A percentile compares a stretch with the other conserved stretches of the same genome.
These are phyloP conservation scores for Fraxinus excelsior DNA, from an alignment of 257 asterid species.

Conservation along the genomic window DNA sequence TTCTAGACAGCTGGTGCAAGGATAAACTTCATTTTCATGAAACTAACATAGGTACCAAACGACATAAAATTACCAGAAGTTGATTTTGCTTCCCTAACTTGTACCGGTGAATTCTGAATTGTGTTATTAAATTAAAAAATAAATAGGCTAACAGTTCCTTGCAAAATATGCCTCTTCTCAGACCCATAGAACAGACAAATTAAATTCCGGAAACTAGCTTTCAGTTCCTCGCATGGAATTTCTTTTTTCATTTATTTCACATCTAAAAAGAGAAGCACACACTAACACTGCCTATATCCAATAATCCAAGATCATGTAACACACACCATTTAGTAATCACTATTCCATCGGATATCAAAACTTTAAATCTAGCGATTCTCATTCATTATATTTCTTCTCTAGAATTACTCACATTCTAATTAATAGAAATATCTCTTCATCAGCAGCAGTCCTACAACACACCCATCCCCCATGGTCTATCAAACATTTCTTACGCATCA, in stretches of 20 bases:
- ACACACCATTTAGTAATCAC: not conserved
- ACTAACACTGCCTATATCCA: not conserved
- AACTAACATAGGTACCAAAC: no score
- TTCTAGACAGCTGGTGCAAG: no score
- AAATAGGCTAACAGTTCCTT: not conserved
- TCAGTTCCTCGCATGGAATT: not conserved
- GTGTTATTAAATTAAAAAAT: slow-evolving; percentile 9
- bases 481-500: not conserved
- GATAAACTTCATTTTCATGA: no score
- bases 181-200: not conserved
- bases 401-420: not conserved
- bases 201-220: not conserved
- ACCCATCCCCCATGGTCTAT: slow-evolving; percentile 1
- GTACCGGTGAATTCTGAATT: not conserved
- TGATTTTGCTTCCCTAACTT: no score
- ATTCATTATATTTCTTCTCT: not conserved
- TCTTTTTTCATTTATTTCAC: not conserved
- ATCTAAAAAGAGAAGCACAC: slow-evolving; percentile 5
- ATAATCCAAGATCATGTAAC: not conserved
- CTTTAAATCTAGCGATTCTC: not conserved
- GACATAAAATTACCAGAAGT: no score
- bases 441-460: not conserved
- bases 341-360: not conserved
- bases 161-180: not conserved
- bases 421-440: slow-evolving; percentile 4